Evolutionary conservation across 805 yeast species (phyloP), one percentile per base, ranked within the genome.

Genomic region (Ogataea paraovalis): DNA sequence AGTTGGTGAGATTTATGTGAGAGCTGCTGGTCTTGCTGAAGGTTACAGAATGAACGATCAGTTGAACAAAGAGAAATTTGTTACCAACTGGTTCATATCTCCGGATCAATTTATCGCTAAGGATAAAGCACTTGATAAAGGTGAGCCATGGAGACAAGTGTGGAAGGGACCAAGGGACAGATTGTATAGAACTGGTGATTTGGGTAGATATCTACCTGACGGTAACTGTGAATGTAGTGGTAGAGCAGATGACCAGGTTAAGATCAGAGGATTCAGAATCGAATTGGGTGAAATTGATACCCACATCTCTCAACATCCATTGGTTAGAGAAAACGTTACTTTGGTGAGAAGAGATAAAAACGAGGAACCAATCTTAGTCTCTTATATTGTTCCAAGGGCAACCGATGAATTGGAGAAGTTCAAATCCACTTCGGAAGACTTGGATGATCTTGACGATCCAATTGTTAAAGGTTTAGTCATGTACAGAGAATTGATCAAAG

Each of bases 191-290:
- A 92, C 98, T 39, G 99, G 99, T 57, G 99, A 94, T 69, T 75
- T 94, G 55, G 99, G 99, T 46, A 82, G 99, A 58, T 94, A 95
- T 65, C 72, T 91, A 49, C 97, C 98, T 6, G 97, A 91, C 62
- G 99, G 99, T 48, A 88, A 94, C 70, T 90, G 94, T 58, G 99
- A 94, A 73, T 92, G 97, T 67, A 86, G 96, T 65, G 99, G 99
- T 50, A 82, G 99, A 66, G 99, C 99, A 23, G 99, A 94, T 70
- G 98, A 92, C 65, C 99, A 94, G 69, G 97, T 94, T 51, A 94
- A 94, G 68, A 94, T 94, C 56, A 83, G 99, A 72, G 99, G 99
- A 2, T 95, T 94, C 80, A 82, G 99, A 70, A 95, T 94, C 54
- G 99, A 94, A 70, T 75, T 94, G 47, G 99, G 99, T 50, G 99